Evolutionary conservation across 257 asterid genomes (phyloP).

Genomic region (Petunia secreta): DNA sequence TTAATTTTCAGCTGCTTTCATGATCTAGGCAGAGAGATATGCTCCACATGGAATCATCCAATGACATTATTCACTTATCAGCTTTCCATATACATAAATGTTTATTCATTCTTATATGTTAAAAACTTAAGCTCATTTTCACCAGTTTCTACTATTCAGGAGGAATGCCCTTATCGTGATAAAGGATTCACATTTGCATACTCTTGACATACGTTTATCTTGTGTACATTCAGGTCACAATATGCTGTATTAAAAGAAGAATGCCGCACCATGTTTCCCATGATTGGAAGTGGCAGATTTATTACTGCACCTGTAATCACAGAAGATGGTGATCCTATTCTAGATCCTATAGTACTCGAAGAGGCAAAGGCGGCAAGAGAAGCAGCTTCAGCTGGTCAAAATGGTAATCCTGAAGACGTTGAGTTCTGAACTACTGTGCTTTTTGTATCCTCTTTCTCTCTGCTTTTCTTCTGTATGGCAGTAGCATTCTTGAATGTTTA

Average conservation of each 20-base stretch:
- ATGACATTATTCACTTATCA: not conserved
- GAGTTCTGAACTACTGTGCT: conserved; percentile 23
- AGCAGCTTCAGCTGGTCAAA: conserved; percentile 28
- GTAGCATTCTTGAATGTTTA: not conserved
- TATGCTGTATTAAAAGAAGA: conserved; percentile 81
- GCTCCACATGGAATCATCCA: not conserved
- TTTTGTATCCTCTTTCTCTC: not conserved
- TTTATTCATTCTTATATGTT: not conserved
- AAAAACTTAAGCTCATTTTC: not conserved
- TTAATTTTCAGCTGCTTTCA: not conserved
- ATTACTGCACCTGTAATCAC: conserved; percentile 92
- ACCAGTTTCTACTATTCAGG: not conserved
- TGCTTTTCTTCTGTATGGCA: not conserved
- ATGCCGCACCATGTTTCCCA: conserved; percentile 83
- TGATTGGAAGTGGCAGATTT: conserved; percentile 85
- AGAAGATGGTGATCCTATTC: conserved; percentile 85
- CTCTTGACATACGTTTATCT: not conserved
- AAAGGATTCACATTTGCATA: not conserved
- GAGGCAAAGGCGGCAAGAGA: conserved; percentile 49
- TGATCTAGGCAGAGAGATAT: not conserved
- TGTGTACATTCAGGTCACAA: conserved; percentile 56
- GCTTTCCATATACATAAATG: not conserved
- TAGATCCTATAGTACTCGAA: conserved; percentile 88
- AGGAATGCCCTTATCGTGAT: not conserved
- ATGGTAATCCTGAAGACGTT: conserved; percentile 36